A percentile compares a stretch with the other conserved stretches of the same genome.
Conservation (phyloP, 805 yeast species). For the Candida taoyuanica region DNA sequence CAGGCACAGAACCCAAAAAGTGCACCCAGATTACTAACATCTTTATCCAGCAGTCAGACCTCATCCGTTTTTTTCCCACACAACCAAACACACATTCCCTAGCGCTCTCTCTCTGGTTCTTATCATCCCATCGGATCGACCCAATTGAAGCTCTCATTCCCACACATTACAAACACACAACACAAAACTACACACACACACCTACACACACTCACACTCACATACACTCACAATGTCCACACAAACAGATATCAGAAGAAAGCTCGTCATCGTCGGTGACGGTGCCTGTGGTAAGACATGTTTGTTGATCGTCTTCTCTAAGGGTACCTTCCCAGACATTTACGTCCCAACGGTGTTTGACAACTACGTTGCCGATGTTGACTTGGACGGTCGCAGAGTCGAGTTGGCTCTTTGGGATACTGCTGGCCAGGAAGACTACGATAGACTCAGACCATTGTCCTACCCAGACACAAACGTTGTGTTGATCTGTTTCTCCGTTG, state of each 20-base stretch:
- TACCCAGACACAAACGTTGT: conserved; percentile 93
- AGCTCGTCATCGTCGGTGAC: conserved; percentile 92
- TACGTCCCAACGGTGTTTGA: conserved; percentile 96
- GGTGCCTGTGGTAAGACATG: conserved; percentile 98
- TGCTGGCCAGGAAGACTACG: conserved; percentile 98
- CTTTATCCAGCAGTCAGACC: too few relatives aligned
- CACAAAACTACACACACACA: not conserved
- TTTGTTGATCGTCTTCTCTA: conserved; percentile 77
- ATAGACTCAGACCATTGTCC: conserved; percentile 84
- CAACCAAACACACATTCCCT: too few relatives aligned
- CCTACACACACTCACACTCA: conserved; percentile 1
- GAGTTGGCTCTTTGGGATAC: conserved; percentile 97
- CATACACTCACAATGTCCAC: conserved; percentile 23
- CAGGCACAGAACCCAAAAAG: too few relatives aligned
- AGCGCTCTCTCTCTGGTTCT: too few relatives aligned
- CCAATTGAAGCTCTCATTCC: too few relatives aligned
- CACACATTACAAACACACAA: not conserved
- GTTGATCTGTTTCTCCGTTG: conserved; percentile 85
- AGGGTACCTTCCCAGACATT: conserved; percentile 89
- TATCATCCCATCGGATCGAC: too few relatives aligned
- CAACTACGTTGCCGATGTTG: conserved; percentile 96
- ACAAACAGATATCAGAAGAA: conserved; percentile 48
- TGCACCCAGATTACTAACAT: too few relatives aligned
- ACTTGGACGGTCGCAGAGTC: conserved; percentile 84
- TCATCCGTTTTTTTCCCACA: too few relatives aligned